A percentile compares a stretch with the other conserved stretches of the same genome.
Evolutionary conservation across 2,329 filamentous ascomycete species (phyloP).

Genomic region (Colletotrichum lupini): DNA sequence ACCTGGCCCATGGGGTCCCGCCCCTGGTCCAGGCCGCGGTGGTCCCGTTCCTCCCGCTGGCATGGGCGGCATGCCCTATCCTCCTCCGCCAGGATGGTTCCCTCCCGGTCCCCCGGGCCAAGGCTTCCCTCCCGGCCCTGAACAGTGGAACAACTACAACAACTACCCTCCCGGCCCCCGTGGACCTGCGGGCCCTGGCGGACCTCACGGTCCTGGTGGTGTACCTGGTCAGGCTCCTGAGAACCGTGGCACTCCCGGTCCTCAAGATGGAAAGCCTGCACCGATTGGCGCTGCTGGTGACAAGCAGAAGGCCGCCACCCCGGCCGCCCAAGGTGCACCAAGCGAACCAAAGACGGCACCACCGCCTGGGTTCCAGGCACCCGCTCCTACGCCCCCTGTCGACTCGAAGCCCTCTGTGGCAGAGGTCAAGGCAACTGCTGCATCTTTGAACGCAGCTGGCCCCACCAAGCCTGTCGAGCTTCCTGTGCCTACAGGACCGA

Average conservation of each 20-base stretch:
- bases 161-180: slow-evolving; percentile 71
- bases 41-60: slow-evolving; percentile 51
- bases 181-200: slow-evolving; percentile 60
- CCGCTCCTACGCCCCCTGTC: slow-evolving; percentile 71
- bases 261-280: slow-evolving; percentile 57
- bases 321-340: slow-evolving; percentile 46
- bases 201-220: slow-evolving; percentile 47
- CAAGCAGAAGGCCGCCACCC: slow-evolving; percentile 58
- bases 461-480: slow-evolving; percentile 49
- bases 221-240: slow-evolving; percentile 41
- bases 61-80: slow-evolving; percentile 80
- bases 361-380: slow-evolving; percentile 42
- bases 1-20: slow-evolving; percentile 65
- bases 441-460: slow-evolving; percentile 56
- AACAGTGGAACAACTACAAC: slow-evolving; percentile 65
- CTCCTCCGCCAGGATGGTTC: slow-evolving; percentile 82
- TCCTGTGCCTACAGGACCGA: slow-evolving; percentile 59
- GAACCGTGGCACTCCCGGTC: slow-evolving; percentile 38
- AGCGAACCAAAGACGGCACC: slow-evolving; percentile 30
- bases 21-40: slow-evolving; percentile 56
- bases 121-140: slow-evolving; percentile 73
- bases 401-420: slow-evolving; percentile 74
- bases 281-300: slow-evolving; percentile 64
- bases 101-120: slow-evolving; percentile 76
- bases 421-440: slow-evolving; percentile 64